Percentiles rank a stretch among this genome's conserved stretches.
Evolutionary conservation across 345 rosid genomes (phyloP).

Genomic region (Firmiana major): DNA sequence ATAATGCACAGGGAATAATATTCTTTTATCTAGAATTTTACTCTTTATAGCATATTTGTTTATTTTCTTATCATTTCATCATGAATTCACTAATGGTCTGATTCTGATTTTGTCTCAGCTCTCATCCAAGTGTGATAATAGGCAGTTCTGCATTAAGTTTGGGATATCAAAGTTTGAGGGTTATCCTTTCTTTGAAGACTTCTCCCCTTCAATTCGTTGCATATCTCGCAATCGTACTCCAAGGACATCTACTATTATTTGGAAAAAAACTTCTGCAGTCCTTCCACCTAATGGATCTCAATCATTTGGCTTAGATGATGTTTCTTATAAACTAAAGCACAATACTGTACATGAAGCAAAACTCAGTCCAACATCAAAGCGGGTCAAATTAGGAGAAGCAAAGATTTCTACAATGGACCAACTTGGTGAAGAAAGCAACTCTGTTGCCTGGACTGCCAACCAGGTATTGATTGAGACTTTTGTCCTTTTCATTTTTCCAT

Average conservation of each 20-base stretch:
- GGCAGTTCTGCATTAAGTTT: conserved; percentile 63
- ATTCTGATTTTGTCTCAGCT: conserved; percentile 45
- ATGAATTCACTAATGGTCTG: not conserved
- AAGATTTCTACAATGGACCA: conserved; percentile 36
- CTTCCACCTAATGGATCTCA: conserved; percentile 34
- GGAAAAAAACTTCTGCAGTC: conserved; percentile 42
- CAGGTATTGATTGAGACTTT: conserved; percentile 37
- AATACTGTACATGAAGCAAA: conserved; percentile 41
- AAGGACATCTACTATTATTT: conserved; percentile 34
- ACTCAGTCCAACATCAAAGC: conserved; percentile 53
- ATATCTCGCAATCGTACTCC: conserved; percentile 50
- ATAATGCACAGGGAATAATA: not conserved
- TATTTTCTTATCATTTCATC: not conserved
- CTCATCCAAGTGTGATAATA: conserved; percentile 75
- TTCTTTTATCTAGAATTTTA: not conserved
- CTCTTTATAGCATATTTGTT: not conserved
- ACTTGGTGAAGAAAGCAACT: conserved; percentile 47
- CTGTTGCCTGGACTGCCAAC: conserved; percentile 33
- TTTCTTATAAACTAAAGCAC: conserved; percentile 35
- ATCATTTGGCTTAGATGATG: conserved; percentile 31
- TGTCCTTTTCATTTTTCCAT: not conserved
- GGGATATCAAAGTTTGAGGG: conserved; percentile 44
- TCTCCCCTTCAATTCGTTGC: conserved; percentile 66
- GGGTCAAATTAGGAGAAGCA: conserved; percentile 53
- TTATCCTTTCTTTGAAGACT: conserved; percentile 64